Conservation (phyloP, 2,329 filamentous ascomycete species). For the Malbranchea cinnamomea region DNA sequence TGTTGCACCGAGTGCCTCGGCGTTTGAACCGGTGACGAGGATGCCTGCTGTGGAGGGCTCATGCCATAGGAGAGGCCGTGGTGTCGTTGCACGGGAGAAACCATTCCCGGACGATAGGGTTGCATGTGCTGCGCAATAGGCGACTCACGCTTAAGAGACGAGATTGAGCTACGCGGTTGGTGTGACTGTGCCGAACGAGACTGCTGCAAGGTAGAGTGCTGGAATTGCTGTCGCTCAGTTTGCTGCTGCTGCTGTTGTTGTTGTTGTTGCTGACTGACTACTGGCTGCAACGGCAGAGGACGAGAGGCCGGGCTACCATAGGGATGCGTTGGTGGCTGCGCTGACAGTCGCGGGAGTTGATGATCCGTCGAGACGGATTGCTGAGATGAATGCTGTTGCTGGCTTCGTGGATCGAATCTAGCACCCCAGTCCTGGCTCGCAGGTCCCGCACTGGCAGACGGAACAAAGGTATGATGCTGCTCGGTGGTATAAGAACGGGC, state of each 20-base stretch:
- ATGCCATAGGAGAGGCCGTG: slow-evolving; percentile 5
- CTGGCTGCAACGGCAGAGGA: slow-evolving; percentile 1
- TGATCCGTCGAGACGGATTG: slow-evolving; percentile 2
- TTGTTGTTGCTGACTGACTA: slow-evolving; percentile 5
- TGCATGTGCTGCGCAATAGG: slow-evolving; percentile 7
- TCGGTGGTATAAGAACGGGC: slow-evolving; percentile 13
- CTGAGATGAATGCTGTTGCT: slow-evolving; percentile 12
- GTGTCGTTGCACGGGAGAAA: slow-evolving; percentile 6
- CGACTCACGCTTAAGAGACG: slow-evolving; percentile 4
- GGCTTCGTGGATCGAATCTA: slow-evolving; percentile 26
- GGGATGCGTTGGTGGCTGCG: slow-evolving; percentile 4
- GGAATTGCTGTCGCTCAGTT: slow-evolving; percentile 6
- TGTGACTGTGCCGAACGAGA: no score
- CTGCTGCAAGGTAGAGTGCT: slow-evolving; percentile 7
- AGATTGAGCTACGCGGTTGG: no score
- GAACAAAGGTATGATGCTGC: slow-evolving; percentile 4
- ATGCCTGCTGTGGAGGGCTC: slow-evolving; percentile 5
- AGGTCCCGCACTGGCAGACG: slow-evolving; percentile 9
- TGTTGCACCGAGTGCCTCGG: no score
- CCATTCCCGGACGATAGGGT: slow-evolving; percentile 3
- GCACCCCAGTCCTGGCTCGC: slow-evolving; percentile 26
- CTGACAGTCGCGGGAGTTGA: slow-evolving; percentile 1
- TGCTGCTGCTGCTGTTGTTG: slow-evolving; percentile 5
- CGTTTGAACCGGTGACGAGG: slow-evolving; percentile 5
- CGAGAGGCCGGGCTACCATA: slow-evolving; percentile 3